Conservation (phyloP, 2,329 filamentous ascomycete genomes). For the Cadophora gregata region DNA sequence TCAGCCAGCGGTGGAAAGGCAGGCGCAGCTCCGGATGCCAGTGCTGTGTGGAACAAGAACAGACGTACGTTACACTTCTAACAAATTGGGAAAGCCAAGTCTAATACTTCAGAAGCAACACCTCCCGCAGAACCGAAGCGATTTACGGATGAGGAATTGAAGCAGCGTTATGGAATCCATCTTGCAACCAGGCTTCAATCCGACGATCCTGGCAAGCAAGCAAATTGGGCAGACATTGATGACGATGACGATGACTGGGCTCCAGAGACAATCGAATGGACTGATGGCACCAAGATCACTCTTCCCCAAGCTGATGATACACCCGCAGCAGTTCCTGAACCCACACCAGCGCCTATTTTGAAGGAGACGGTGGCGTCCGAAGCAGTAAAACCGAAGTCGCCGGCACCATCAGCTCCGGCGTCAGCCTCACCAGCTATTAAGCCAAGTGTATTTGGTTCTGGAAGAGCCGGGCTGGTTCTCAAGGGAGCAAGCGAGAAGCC, state of each 20-base stretch:
- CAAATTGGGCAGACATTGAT: conserved; percentile 89
- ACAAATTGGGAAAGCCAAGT: conserved; percentile 7
- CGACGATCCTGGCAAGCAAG: conserved; percentile 75
- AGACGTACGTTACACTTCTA: conserved; percentile 64
- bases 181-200: conserved; percentile 79
- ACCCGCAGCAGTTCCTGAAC: conserved; percentile 38
- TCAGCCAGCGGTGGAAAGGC: conserved; percentile 62
- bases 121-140: conserved; percentile 77
- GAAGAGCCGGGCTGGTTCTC: conserved; percentile 63
- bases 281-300: conserved; percentile 83
- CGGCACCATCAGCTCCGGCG: conserved; percentile 40
- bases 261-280: conserved; percentile 85
- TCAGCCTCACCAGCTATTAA: conserved; percentile 41
- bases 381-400: conserved; percentile 41
- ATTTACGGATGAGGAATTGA: conserved; percentile 84
- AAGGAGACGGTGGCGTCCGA: conserved; percentile 38
- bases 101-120: conserved; percentile 53
- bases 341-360: conserved; percentile 34
- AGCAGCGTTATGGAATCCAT: conserved; percentile 85
- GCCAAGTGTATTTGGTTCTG: conserved; percentile 43
- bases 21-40: conserved; percentile 70
- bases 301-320: conserved; percentile 67
- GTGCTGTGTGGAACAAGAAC: conserved; percentile 88
- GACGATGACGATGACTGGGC: conserved; percentile 90
- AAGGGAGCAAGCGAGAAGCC: conserved; percentile 74